Percentiles rank a stretch among this genome's conserved stretches.
Evolutionary conservation across 768 basidiomycete species (phyloP).

Genomic region (Lactifluus subvellereus): DNA sequence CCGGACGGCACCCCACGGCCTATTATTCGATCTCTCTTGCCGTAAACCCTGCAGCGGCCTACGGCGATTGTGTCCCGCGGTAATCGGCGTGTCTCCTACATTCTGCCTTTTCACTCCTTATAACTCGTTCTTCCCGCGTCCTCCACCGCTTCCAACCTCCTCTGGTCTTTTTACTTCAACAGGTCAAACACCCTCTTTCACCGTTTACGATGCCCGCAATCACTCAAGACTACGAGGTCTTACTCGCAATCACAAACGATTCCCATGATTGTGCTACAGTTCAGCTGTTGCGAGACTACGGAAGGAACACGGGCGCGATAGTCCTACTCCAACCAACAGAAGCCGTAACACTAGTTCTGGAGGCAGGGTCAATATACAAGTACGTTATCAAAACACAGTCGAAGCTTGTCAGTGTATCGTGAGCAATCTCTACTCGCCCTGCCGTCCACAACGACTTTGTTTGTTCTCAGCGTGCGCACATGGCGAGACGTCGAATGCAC

Average conservation of each 20-base stretch:
- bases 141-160: constrained; percentile 8
- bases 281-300: constrained; percentile 61
- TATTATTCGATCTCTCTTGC: constrained; percentile 18
- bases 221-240: constrained; percentile 56
- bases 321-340: constrained; percentile 58
- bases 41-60: constrained; percentile 22
- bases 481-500: constrained; percentile 61
- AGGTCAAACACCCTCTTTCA: constrained; percentile 39
- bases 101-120: constrained; percentile 6
- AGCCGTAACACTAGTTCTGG: constrained; percentile 58
- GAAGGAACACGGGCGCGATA: constrained; percentile 46
- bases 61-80: constrained; percentile 21
- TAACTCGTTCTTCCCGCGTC: constrained; percentile 18
- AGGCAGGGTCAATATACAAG: constrained; percentile 62
- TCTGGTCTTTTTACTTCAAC: constrained; percentile 12
- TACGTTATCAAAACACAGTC: constrained; percentile 62
- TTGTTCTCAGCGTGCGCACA: constrained; percentile 45
- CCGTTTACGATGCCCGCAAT: constrained; percentile 49
- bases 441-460: not conserved
- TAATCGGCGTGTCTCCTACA: constrained; percentile 14
- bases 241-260: constrained; percentile 66
- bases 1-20: constrained; percentile 15
- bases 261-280: constrained; percentile 58
- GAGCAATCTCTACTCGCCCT: constrained; percentile 28
- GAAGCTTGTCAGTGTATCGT: constrained; percentile 68